A percentile compares a stretch with the other conserved stretches of the same genome.
These are phyloP conservation scores for Theobroma grandiflorum DNA, from an alignment of 441 rosid genomes.

Conservation along the genomic window DNA sequence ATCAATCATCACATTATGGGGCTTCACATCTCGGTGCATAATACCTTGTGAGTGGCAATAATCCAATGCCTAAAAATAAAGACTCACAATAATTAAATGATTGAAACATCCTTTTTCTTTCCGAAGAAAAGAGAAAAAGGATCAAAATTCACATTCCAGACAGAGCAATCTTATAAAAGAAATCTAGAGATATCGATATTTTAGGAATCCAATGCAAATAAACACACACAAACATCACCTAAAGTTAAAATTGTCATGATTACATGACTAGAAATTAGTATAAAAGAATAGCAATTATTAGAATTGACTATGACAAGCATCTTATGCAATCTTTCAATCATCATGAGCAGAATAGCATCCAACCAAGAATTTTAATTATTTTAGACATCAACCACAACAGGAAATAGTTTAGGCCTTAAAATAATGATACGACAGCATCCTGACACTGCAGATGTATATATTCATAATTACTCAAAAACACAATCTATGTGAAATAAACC, in stretches of 20 bases:
- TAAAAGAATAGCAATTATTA: neutral
- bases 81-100: constrained; percentile 9
- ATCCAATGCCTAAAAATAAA: constrained; percentile 79
- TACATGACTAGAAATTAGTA: neutral
- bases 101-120: neutral
- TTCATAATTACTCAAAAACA: neutral
- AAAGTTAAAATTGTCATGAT: neutral
- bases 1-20: constrained; percentile 99
- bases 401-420: neutral
- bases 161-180: neutral
- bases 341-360: neutral
- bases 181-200: neutral
- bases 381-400: neutral
- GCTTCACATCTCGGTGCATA: constrained; percentile 99
- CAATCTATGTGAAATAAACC: neutral
- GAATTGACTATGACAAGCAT: neutral
- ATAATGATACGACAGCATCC: neutral
- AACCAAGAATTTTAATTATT: constrained; percentile 3
- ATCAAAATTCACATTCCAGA: neutral
- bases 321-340: neutral
- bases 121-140: neutral
- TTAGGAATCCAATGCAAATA: neutral
- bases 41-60: constrained; percentile 98
- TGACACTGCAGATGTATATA: neutral
- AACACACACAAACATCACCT: neutral